Conservation (phyloP, 768 basidiomycete genomes). For the Russula vinacea region DNA sequence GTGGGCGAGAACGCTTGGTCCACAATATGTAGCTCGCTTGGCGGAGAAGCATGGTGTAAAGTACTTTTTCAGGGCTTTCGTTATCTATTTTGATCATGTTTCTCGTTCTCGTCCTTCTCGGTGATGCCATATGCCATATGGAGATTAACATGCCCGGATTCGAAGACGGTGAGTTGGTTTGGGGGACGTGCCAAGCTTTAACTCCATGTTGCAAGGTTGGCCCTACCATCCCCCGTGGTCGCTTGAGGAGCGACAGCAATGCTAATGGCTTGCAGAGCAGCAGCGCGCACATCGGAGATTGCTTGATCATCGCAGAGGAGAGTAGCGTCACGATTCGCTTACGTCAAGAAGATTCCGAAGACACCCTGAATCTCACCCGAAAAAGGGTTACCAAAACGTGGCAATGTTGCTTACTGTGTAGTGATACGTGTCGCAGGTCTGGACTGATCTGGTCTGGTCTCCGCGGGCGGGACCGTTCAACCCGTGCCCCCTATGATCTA, state of each 20-base stretch:
- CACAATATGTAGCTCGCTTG: not conserved
- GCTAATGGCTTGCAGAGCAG: not conserved
- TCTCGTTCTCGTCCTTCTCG: not conserved
- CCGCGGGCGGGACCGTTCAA: too few relatives aligned
- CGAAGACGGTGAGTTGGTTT: not conserved
- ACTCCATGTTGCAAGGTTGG: not conserved
- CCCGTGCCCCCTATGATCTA: too few relatives aligned
- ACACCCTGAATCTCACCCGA: too few relatives aligned
- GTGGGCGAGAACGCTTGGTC: slow-evolving; percentile 35
- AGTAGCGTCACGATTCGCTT: too few relatives aligned
- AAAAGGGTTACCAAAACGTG: too few relatives aligned
- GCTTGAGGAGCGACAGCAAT: not conserved
- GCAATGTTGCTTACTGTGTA: too few relatives aligned
- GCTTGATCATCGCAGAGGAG: too few relatives aligned
- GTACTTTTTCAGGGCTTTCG: slow-evolving; percentile 25
- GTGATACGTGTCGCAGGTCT: too few relatives aligned
- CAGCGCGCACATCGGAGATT: not conserved
- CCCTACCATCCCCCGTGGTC: not conserved
- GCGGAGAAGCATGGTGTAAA: slow-evolving; percentile 43
- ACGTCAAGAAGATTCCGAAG: too few relatives aligned
- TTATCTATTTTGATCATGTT: not conserved
- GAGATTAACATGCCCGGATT: not conserved
- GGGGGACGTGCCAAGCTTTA: not conserved
- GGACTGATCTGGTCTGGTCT: too few relatives aligned
- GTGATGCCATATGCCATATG: not conserved